Evolutionary conservation across 2,329 filamentous ascomycete genomes (phyloP).

Genomic region (Exserohilum rostratum): DNA sequence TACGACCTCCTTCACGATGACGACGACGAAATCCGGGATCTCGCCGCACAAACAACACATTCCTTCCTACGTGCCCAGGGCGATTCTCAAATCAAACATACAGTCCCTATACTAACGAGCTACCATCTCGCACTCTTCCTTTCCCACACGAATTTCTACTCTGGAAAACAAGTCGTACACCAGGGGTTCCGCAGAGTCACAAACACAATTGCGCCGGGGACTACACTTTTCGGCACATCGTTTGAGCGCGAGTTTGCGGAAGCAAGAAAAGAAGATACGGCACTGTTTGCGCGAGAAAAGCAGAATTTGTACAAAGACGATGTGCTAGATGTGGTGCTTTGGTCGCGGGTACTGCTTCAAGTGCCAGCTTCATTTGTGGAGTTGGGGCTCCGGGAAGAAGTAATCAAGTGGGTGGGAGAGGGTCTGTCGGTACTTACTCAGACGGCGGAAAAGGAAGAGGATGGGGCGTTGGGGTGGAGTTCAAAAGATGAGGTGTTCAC

Average conservation of each 20-base stretch:
- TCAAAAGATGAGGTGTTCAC: constrained; percentile 72
- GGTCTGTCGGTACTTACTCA: constrained; percentile 56
- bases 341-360: constrained; percentile 62
- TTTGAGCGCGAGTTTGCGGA: constrained; percentile 36
- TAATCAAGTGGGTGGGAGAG: constrained; percentile 56
- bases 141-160: constrained; percentile 36
- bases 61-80: constrained; percentile 51
- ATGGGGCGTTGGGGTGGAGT: constrained; percentile 75
- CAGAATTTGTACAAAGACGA: constrained; percentile 94
- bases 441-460: constrained; percentile 49
- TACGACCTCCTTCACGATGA: constrained; percentile 70
- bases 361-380: constrained; percentile 2
- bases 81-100: constrained; percentile 30
- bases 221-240: constrained; percentile 1
- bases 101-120: constrained; percentile 58
- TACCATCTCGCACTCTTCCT: constrained; percentile 47
- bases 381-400: constrained; percentile 8
- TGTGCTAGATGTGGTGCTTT: constrained; percentile 73
- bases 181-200: constrained; percentile 50
- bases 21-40: constrained; percentile 82
- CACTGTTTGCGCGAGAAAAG: constrained; percentile 86
- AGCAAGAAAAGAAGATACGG: constrained; percentile 59
- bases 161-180: constrained; percentile 41
- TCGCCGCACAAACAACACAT: constrained; percentile 61
- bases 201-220: constrained; percentile 26